phyloP scores from a whole-genome alignment of 352 stramenopile genomes.

The Phytophthora nicotianae region DNA sequence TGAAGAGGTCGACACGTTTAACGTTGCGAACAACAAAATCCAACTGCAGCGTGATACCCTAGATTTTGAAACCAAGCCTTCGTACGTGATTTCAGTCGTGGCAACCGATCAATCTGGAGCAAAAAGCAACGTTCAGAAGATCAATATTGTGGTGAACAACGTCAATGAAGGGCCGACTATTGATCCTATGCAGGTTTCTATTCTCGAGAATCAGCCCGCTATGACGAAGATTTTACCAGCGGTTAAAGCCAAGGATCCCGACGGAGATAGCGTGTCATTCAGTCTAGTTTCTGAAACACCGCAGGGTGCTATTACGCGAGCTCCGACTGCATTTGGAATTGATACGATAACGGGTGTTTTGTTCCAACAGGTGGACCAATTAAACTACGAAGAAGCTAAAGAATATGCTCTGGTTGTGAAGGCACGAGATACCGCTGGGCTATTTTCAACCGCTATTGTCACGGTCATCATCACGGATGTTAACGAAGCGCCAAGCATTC shows the following conservation, averaged over 20 bases:
- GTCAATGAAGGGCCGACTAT: slow-evolving; percentile 31
- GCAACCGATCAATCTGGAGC: slow-evolving; percentile 22
- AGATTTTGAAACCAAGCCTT: slow-evolving; percentile 34
- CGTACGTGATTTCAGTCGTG: slow-evolving; percentile 17
- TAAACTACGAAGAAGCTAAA: slow-evolving; percentile 45
- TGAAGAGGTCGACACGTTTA: slow-evolving; percentile 16
- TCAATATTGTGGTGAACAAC: slow-evolving; percentile 25
- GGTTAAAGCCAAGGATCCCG: slow-evolving; percentile 22
- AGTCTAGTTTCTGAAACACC: slow-evolving; percentile 27
- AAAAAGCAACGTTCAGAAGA: slow-evolving; percentile 15
- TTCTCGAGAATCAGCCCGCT: slow-evolving; percentile 25
- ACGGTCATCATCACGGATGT: slow-evolving; percentile 21
- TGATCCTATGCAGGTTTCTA: slow-evolving; percentile 6
- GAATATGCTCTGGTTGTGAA: slow-evolving; percentile 24
- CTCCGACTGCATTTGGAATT: slow-evolving; percentile 47
- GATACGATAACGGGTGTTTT: slow-evolving; percentile 44
- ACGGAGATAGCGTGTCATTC: slow-evolving; percentile 22
- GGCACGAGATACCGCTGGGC: slow-evolving; percentile 17
- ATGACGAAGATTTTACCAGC: slow-evolving; percentile 23
- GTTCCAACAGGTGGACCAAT: slow-evolving; percentile 27
- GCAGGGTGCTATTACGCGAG: background rate
- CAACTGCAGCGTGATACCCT: slow-evolving; percentile 9
- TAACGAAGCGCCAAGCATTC: slow-evolving; percentile 28
- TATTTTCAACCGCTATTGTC: slow-evolving; percentile 23
- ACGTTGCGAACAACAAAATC: slow-evolving; percentile 26